Evolutionary conservation across 306 rosid genomes (phyloP), one percentile per base, ranked within the genome.

Genomic region (Pyrus betulifolia): DNA sequence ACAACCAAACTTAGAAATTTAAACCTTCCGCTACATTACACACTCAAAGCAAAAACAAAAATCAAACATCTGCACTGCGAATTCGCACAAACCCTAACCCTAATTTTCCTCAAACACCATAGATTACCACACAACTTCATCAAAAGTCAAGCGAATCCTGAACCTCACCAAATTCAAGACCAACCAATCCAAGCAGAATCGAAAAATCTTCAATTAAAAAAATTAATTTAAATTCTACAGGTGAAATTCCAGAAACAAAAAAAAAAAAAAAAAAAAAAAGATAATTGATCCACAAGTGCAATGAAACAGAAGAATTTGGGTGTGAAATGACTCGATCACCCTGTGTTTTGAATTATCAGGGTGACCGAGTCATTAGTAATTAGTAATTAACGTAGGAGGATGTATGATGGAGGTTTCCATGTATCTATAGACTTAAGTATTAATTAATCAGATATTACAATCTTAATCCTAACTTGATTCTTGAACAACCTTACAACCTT

Each of bases 11-110:
- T 42, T 74, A 72, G 59, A 10, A 84, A 76, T 72, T 80, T 77
- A 87, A 67, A 40, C 64, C 70, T 62, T 76, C 33, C 52, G 31
- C 69, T 46, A 77, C 83, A 88, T 87, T 79, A 83, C 85, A 79
- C 40, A 81, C 63, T 66, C 52, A 46, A 82, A 19, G 75, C 18
- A 52, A 18, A 79, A 72, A 18, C 35, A 15, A 78, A 74, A n/a
- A 74, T 76, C 64, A 54, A 61, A 22, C 76, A 76, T 28, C 49
- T 40, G 27, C 79, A 79, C 75, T 74, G 74, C 74, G 4, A 64
- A 59, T 55, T 54, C 30, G 30, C 22, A 71, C 28, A 6, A 30
- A 69, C 65, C 74, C 76, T 55, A 55, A 51, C 2, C 60, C 54
- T 25, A n/a, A 52, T n/a, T 30, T 13, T 12, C 40, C 25, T 28